Percentiles rank a stretch among this genome's conserved stretches.
Evolutionary conservation across 1,284 basidiomycete species (phyloP).

Genomic region (Xerocomus nothofagi): DNA sequence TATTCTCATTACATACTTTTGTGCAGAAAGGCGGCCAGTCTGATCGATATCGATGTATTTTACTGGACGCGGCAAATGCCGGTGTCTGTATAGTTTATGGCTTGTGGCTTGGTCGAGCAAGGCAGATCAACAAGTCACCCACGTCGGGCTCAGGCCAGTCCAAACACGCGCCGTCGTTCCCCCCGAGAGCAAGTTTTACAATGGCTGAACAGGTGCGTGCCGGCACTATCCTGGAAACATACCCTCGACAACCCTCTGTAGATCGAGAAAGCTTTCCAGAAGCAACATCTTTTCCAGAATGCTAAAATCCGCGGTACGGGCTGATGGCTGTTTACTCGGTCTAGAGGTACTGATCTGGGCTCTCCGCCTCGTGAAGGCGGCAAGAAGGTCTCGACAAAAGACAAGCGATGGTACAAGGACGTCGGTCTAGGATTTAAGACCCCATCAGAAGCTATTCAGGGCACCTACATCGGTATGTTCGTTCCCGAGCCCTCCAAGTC

Average conservation of each 20-base stretch:
- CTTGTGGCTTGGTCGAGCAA: conserved; percentile 44
- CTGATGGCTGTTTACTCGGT: conserved; percentile 7
- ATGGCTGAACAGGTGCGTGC: conserved; percentile 36
- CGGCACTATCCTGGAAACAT: not conserved
- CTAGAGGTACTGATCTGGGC: conserved; percentile 13
- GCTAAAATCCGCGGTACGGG: conserved; percentile 85
- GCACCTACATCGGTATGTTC: conserved; percentile 90
- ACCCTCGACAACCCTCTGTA: conserved; percentile 32
- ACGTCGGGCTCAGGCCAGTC: conserved; percentile 21
- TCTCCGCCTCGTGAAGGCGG: conserved; percentile 50
- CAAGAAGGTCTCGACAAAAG: conserved; percentile 91
- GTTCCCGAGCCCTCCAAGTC: not conserved
- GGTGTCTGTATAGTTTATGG: conserved; percentile 50
- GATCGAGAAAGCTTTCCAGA: conserved; percentile 95
- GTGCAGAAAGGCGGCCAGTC: no score
- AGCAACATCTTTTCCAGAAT: conserved; percentile 98
- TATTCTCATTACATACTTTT: no score
- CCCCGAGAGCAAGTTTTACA: conserved; percentile 18
- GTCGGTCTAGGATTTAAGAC: conserved; percentile 98
- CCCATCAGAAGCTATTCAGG: conserved; percentile 92
- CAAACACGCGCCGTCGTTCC: conserved; percentile 13
- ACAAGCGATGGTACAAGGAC: conserved; percentile 99
- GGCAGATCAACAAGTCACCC: conserved; percentile 39
- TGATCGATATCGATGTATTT: no score
- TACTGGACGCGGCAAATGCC: conserved; percentile 48